phyloP scores from a whole-genome alignment of 2,329 filamentous ascomycete species.

The Pestalotiopsis fici region DNA sequence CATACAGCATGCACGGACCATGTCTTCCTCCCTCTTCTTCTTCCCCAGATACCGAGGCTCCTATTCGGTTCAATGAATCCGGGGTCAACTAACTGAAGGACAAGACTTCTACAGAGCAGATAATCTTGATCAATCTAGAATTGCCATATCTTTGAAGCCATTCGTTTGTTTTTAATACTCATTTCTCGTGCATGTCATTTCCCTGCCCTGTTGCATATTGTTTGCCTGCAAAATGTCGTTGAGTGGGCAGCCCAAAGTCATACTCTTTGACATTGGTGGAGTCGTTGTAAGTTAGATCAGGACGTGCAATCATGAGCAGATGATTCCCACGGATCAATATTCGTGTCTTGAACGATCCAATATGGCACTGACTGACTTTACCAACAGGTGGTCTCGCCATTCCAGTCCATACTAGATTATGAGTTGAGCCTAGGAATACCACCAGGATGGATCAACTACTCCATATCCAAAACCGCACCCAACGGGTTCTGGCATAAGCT shows the following conservation, averaged over 20 bases:
- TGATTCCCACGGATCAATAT: background rate
- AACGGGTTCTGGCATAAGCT: constrained; percentile 85
- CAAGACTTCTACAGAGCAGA: background rate
- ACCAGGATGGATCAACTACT: constrained; percentile 87
- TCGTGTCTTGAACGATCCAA: no score
- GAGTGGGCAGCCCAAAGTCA: constrained; percentile 63
- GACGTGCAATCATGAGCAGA: background rate
- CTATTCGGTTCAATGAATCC: constrained; percentile 2
- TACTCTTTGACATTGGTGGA: constrained; percentile 94
- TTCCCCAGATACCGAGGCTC: constrained; percentile 7
- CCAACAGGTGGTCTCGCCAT: constrained; percentile 79
- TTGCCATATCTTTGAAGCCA: background rate
- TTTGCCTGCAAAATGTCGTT: background rate
- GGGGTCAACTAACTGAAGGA: background rate
- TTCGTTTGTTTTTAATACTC: background rate
- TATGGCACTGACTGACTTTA: background rate
- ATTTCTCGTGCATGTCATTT: background rate
- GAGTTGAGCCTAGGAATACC: constrained; percentile 77
- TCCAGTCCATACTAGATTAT: constrained; percentile 91
- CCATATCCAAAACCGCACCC: constrained; percentile 77
- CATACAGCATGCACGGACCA: background rate
- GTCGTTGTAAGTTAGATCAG: constrained; percentile 77
- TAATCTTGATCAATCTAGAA: background rate
- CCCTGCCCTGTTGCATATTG: background rate
- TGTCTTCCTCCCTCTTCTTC: background rate